A percentile compares a stretch with the other conserved stretches of the same genome.
These are phyloP conservation scores for Leptodermis oblonga DNA, from an alignment of 257 asterid genomes.

Conservation along the genomic window DNA sequence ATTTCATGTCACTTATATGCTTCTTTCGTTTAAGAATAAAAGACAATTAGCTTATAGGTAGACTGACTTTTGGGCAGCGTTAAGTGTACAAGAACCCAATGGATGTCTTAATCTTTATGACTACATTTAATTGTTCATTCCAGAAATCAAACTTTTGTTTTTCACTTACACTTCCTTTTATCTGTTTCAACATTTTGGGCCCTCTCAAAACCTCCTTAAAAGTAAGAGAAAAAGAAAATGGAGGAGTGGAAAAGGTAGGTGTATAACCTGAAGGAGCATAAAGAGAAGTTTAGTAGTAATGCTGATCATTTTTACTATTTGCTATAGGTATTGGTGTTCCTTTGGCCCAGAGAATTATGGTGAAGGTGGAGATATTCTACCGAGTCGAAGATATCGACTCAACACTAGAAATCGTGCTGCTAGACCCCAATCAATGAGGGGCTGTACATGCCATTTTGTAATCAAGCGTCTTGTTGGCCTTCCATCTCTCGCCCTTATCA, in stretches of 20 bases:
- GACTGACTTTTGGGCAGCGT: not conserved
- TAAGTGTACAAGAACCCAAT: not conserved
- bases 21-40: not conserved
- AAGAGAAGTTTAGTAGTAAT: not conserved
- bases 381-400: slow-evolving; percentile 82
- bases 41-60: not conserved
- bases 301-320: slow-evolving; percentile 9
- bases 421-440: slow-evolving; percentile 98
- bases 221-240: too few species aligned
- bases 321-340: slow-evolving; percentile 94
- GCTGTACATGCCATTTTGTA: slow-evolving; percentile 84
- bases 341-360: slow-evolving; percentile 99
- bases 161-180: too few species aligned
- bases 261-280: too few species aligned
- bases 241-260: too few species aligned
- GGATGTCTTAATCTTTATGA: not conserved
- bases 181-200: too few species aligned
- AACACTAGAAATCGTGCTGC: slow-evolving; percentile 98
- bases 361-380: slow-evolving; percentile 87
- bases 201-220: too few species aligned
- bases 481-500: slow-evolving; percentile 81
- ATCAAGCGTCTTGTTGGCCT: slow-evolving; percentile 87
- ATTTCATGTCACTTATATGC: not conserved
- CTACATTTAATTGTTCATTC: not conserved
- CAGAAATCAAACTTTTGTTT: too few species aligned